Evolutionary conservation across 1,284 basidiomycete genomes (phyloP).

Genomic region (Ustilago lituana): DNA sequence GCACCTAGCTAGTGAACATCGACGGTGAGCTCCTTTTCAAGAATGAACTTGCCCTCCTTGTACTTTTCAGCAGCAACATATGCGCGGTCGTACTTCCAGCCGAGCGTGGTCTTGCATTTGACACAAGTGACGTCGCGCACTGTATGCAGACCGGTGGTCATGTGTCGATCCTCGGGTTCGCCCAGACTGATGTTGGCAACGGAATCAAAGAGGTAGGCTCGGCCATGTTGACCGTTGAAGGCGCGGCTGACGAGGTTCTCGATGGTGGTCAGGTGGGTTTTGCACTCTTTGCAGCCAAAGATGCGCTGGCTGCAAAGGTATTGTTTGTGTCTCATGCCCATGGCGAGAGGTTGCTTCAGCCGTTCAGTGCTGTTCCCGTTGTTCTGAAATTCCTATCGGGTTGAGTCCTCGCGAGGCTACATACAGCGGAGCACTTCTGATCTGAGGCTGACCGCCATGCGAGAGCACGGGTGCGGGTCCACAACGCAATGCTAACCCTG

Average conservation of each 20-base stretch:
- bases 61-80: slow-evolving; percentile 91
- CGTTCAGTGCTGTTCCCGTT: no score
- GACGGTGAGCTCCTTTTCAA: slow-evolving; percentile 75
- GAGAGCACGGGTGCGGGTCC: no score
- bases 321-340: slow-evolving; percentile 88
- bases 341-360: slow-evolving; percentile 67
- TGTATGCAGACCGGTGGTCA: slow-evolving; percentile 96
- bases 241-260: slow-evolving; percentile 84
- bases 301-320: slow-evolving; percentile 84
- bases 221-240: slow-evolving; percentile 84
- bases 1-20: slow-evolving; percentile 37
- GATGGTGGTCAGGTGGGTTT: slow-evolving; percentile 90
- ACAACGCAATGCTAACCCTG: no score
- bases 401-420: no score
- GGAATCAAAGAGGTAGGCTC: slow-evolving; percentile 89
- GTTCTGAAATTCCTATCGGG: no score
- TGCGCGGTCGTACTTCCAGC: slow-evolving; percentile 98
- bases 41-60: slow-evolving; percentile 97
- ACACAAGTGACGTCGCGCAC: slow-evolving; percentile 92
- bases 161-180: slow-evolving; percentile 86
- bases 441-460: no score
- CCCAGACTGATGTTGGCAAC: slow-evolving; percentile 91
- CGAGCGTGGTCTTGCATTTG: slow-evolving; percentile 84
- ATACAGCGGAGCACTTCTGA: no score
- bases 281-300: slow-evolving; percentile 89